Evolutionary conservation across 257 asterid genomes (phyloP), one percentile per base, ranked within the genome.

Genomic region (Lantana camara): DNA sequence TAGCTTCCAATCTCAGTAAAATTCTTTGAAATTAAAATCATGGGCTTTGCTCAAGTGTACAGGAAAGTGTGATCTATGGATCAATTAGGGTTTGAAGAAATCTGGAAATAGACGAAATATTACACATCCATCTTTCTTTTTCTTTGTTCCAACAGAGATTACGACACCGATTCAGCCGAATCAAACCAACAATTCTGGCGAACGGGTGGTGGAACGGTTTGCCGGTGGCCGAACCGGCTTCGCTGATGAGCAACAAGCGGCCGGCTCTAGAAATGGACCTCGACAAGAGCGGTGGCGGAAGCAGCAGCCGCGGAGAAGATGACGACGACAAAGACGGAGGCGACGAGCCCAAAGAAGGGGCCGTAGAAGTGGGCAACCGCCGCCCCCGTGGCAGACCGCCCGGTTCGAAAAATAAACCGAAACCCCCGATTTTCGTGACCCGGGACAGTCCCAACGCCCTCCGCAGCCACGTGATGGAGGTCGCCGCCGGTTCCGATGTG

Each of bases 401-500:
- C 52, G 83, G 83, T 53, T 77, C 83, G 0, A 77, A 77, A 49
- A 77, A 77, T 69, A 77, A 77, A 23, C 79, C 83, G 1, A 77
- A 77, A 27, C 83, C 83, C 10, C 83, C 83, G 40, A 73, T 77
- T 20, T 77, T 77, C 62, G 79, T 77, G 32, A 77, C 83, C 54
- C 74, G 79, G 57, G 83, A 77, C 66, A 77, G 83, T 79, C 83
- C 83, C 1, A 73, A 77, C 72, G 77, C 79, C 5, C 58, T 77
- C 0, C 79, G 83, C 35, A 77, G 83, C 77, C 77, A 78, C 49
- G 80, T 78, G 1, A 60, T 78, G 77, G 83, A 78, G 29, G 72
- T 78, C 19, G 69, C 77, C 46, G 30, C 66, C 4, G 83, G 83
- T 34, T 44, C 79, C 30, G 83, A 78, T 34, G 79, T 78, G 64